Conservation (phyloP, 2,329 filamentous ascomycete genomes). For the Colletotrichum lini region DNA sequence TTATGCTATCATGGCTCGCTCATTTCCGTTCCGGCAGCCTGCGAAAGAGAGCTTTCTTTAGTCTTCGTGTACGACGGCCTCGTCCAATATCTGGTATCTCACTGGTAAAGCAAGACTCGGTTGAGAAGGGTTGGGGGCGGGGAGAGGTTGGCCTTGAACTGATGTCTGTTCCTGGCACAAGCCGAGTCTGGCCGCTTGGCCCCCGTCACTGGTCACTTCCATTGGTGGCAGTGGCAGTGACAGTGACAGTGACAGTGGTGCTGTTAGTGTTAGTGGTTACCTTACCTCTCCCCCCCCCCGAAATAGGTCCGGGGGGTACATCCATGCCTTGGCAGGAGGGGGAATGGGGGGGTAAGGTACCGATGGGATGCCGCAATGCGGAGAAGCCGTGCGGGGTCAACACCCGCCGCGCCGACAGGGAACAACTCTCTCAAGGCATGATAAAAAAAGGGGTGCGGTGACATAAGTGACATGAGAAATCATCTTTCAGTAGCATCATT, state of each 20-base stretch:
- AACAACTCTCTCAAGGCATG: slow-evolving; percentile 10
- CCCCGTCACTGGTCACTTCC: neutral
- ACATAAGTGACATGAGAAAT: too few species aligned
- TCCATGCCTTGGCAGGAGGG: slow-evolving; percentile 34
- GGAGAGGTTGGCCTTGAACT: neutral
- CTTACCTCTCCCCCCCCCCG: neutral
- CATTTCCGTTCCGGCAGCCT: too few species aligned
- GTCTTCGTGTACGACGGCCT: neutral
- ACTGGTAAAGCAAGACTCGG: neutral
- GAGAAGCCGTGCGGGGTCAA: slow-evolving; percentile 38
- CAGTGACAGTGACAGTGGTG: too few species aligned
- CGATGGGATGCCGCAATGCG: slow-evolving; percentile 37
- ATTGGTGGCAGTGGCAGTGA: too few species aligned
- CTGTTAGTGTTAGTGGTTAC: too few species aligned
- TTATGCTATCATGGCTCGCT: slow-evolving; percentile 15
- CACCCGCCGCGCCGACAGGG: slow-evolving; percentile 20
- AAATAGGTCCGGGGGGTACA: slow-evolving; percentile 13
- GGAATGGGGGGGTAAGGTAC: neutral
- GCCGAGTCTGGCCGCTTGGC: slow-evolving; percentile 21
- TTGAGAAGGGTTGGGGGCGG: neutral
- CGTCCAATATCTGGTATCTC: neutral
- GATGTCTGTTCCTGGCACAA: too few species aligned
- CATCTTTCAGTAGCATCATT: too few species aligned
- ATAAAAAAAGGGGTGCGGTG: slow-evolving; percentile 1
- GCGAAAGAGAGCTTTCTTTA: neutral